phyloP scores from a whole-genome alignment of 1,284 basidiomycete genomes.

The Cryptococcus sp. region DNA sequence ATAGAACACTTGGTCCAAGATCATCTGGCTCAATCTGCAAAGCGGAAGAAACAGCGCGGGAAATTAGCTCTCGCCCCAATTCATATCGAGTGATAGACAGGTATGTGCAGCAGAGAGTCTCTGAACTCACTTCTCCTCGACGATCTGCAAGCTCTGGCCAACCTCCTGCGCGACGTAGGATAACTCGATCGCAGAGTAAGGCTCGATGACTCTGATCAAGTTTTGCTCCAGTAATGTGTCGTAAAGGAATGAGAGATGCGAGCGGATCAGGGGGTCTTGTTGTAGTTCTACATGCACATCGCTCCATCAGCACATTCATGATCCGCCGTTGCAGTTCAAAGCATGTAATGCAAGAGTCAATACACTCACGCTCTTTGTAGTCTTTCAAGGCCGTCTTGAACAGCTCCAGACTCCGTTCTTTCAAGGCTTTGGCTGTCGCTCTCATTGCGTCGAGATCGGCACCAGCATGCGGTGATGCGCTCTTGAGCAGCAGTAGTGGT shows the following conservation, averaged over 20 bases:
- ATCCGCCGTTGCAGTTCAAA: background rate
- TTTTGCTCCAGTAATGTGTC: slow-evolving; percentile 96
- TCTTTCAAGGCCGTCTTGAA: slow-evolving; percentile 86
- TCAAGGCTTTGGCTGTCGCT: slow-evolving; percentile 88
- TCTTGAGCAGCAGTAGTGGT: slow-evolving; percentile 79
- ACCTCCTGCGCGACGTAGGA: slow-evolving; percentile 86
- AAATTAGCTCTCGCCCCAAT: no score
- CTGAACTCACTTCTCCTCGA: slow-evolving; percentile 81
- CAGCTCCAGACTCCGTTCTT: slow-evolving; percentile 81
- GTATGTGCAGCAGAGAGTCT: no score
- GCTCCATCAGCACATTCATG: background rate
- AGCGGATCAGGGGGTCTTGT: slow-evolving; percentile 89
- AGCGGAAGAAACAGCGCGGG: background rate
- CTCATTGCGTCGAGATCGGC: slow-evolving; percentile 91
- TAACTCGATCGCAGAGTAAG: slow-evolving; percentile 89
- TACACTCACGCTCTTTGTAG: slow-evolving; percentile 73
- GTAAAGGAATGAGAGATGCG: slow-evolving; percentile 88
- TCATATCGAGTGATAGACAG: no score
- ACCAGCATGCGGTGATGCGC: slow-evolving; percentile 78
- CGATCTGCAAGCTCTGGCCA: slow-evolving; percentile 84
- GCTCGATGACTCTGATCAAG: slow-evolving; percentile 89
- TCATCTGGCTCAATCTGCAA: slow-evolving; percentile 90
- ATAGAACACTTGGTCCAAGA: slow-evolving; percentile 90
- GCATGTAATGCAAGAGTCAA: background rate
- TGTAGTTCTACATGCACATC: slow-evolving; percentile 68